These are phyloP conservation scores for Isabelozyma heimii DNA, from an alignment of 805 yeast species.

Conservation along the genomic window DNA sequence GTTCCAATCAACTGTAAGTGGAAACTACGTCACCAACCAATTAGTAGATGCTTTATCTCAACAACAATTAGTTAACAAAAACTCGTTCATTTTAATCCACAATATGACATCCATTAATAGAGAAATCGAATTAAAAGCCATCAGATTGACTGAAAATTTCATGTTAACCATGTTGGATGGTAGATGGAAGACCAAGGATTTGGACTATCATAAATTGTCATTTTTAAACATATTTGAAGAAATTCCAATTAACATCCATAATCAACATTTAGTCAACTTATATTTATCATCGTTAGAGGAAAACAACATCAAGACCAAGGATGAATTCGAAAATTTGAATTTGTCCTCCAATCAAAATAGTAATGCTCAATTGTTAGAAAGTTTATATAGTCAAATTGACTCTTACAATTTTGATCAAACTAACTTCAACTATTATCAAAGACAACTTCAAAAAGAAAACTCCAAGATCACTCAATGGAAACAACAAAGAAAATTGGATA, in stretches of 20 bases:
- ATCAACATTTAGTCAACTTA: slow-evolving; percentile 63
- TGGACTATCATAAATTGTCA: slow-evolving; percentile 58
- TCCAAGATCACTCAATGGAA: slow-evolving; percentile 74
- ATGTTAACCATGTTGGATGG: slow-evolving; percentile 53
- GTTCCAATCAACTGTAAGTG: slow-evolving; percentile 71
- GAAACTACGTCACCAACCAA: slow-evolving; percentile 64
- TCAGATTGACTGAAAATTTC: slow-evolving; percentile 63
- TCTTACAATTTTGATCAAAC: slow-evolving; percentile 75
- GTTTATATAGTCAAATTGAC: slow-evolving; percentile 66
- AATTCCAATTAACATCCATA: slow-evolving; percentile 61
- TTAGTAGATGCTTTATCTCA: slow-evolving; percentile 68
- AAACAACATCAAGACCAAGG: slow-evolving; percentile 14
- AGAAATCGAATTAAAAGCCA: slow-evolving; percentile 67
- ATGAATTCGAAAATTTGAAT: slow-evolving; percentile 37
- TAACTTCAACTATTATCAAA: slow-evolving; percentile 77
- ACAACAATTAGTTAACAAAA: slow-evolving; percentile 56
- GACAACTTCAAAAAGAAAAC: slow-evolving; percentile 68
- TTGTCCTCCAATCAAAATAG: slow-evolving; percentile 43
- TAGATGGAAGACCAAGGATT: slow-evolving; percentile 63
- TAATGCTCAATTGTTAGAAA: slow-evolving; percentile 53
- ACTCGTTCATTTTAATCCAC: slow-evolving; percentile 58
- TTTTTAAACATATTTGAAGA: slow-evolving; percentile 70
- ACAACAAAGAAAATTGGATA: slow-evolving; percentile 63
- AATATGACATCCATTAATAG: slow-evolving; percentile 68
- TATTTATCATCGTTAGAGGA: slow-evolving; percentile 36